Evolutionary conservation across 345 rosid genomes (phyloP).

Genomic region (Nasturtium officinale): DNA sequence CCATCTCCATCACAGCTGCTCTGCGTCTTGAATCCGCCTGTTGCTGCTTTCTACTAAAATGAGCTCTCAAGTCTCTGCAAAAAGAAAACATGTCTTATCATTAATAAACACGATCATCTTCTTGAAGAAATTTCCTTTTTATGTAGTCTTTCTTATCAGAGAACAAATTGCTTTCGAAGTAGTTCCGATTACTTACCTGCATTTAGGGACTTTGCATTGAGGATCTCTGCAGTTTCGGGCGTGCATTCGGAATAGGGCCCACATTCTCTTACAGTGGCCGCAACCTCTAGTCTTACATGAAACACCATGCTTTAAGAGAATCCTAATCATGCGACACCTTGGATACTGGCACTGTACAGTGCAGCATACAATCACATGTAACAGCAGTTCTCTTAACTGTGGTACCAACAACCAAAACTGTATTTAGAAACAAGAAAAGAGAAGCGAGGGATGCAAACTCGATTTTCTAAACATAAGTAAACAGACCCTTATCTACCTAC

Average conservation of each 20-base stretch:
- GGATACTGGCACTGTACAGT: slow-evolving; percentile 83
- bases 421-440: slow-evolving; percentile 16
- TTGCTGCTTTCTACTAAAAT: slow-evolving; percentile 86
- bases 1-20: slow-evolving; percentile 99
- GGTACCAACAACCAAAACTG: slow-evolving; percentile 37
- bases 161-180: slow-evolving; percentile 4
- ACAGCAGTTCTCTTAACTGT: slow-evolving; percentile 89
- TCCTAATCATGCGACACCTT: slow-evolving; percentile 80
- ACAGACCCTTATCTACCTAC: background rate
- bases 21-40: slow-evolving; percentile 95
- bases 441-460: slow-evolving; percentile 25
- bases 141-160: slow-evolving; percentile 1
- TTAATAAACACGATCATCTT: slow-evolving; percentile 17
- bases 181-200: slow-evolving; percentile 60
- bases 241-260: slow-evolving; percentile 91
- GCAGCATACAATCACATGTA: slow-evolving; percentile 82
- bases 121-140: background rate
- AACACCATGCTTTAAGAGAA: slow-evolving; percentile 81
- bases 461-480: background rate
- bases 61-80: slow-evolving; percentile 86
- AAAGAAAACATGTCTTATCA: slow-evolving; percentile 20
- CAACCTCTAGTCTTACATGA: slow-evolving; percentile 86
- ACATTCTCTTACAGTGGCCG: slow-evolving; percentile 81
- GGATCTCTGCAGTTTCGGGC: slow-evolving; percentile 96
- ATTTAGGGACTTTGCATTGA: slow-evolving; percentile 92